Percentiles rank a stretch among this genome's conserved stretches.
Evolutionary conservation across 2,329 filamentous ascomycete species (phyloP).

Genomic region (Aspergillus sp.): DNA sequence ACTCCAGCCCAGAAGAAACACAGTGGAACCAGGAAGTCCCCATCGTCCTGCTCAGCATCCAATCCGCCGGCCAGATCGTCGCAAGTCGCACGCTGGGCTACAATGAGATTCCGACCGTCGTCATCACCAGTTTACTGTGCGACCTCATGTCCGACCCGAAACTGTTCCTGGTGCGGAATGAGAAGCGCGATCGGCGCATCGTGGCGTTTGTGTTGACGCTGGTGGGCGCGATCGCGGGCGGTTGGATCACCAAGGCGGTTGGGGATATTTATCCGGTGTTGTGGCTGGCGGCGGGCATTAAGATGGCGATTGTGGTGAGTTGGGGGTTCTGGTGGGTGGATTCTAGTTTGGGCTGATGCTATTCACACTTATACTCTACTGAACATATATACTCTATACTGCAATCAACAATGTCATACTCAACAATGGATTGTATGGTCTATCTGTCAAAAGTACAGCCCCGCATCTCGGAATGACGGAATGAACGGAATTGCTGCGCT

Average conservation of each 20-base stretch:
- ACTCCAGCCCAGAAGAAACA: conserved; percentile 1
- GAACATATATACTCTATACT: too few species aligned
- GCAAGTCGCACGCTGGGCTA: conserved; percentile 22
- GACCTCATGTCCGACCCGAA: conserved; percentile 26
- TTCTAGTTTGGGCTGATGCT: too few species aligned
- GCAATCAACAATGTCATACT: too few species aligned
- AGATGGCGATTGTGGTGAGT: conserved; percentile 12
- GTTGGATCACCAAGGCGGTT: conserved; percentile 23
- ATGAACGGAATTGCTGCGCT: too few species aligned
- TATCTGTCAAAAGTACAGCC: too few species aligned
- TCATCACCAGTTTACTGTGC: conserved; percentile 27
- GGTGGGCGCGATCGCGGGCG: conserved; percentile 21
- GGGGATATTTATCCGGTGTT: conserved; percentile 16
- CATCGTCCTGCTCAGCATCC: conserved; percentile 27
- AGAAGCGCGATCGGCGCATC: conserved; percentile 22
- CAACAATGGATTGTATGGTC: too few species aligned
- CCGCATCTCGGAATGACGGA: too few species aligned
- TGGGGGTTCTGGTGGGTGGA: conserved; percentile 11
- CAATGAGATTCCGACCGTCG: conserved; percentile 29
- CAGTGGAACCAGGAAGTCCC: conserved; percentile 21
- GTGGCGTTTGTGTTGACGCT: conserved; percentile 21
- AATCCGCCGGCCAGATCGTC: conserved; percentile 27
- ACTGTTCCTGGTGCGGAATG: conserved; percentile 20
- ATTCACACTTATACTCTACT: too few species aligned
- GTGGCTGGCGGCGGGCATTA: conserved; percentile 21